Evolutionary conservation across 2,329 filamentous ascomycete genomes (phyloP).

Genomic region (Ophiostoma populinum): DNA sequence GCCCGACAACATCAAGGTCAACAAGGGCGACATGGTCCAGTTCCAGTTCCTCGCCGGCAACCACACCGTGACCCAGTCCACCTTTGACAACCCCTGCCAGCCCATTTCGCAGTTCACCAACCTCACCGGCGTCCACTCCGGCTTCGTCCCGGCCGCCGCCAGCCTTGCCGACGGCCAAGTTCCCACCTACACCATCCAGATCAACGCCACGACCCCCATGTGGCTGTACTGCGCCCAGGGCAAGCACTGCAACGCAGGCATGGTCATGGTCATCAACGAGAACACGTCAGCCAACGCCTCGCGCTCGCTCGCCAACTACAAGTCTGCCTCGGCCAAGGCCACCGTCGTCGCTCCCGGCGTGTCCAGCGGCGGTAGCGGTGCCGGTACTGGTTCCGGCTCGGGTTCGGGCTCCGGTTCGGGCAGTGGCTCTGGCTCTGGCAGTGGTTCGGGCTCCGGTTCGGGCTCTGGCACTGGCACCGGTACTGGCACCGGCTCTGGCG

Average conservation of each 20-base stretch:
- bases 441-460: background rate
- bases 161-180: slow-evolving; percentile 30
- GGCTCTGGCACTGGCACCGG: slow-evolving; percentile 10
- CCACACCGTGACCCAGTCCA: slow-evolving; percentile 66
- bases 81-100: slow-evolving; percentile 28
- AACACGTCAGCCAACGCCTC: slow-evolving; percentile 35
- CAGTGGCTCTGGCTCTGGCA: slow-evolving; percentile 10
- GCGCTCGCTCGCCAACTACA: slow-evolving; percentile 34
- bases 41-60: slow-evolving; percentile 52
- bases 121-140: slow-evolving; percentile 45
- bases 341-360: slow-evolving; percentile 18
- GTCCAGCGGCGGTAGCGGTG: slow-evolving; percentile 6
- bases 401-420: slow-evolving; percentile 13
- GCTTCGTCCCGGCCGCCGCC: slow-evolving; percentile 46
- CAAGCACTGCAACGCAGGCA: slow-evolving; percentile 30
- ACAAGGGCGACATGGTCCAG: slow-evolving; percentile 45
- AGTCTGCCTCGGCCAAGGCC: slow-evolving; percentile 23
- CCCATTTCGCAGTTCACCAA: slow-evolving; percentile 27
- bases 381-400: slow-evolving; percentile 6
- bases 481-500: slow-evolving; percentile 13
- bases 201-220: slow-evolving; percentile 48
- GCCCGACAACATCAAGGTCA: slow-evolving; percentile 47
- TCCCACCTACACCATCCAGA: slow-evolving; percentile 52
- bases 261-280: slow-evolving; percentile 46
- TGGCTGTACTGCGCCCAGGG: slow-evolving; percentile 29